Percentiles rank a stretch among this genome's conserved stretches.
These are phyloP conservation scores for Arachis stenosperma DNA, from an alignment of 306 rosid species.

Conservation along the genomic window DNA sequence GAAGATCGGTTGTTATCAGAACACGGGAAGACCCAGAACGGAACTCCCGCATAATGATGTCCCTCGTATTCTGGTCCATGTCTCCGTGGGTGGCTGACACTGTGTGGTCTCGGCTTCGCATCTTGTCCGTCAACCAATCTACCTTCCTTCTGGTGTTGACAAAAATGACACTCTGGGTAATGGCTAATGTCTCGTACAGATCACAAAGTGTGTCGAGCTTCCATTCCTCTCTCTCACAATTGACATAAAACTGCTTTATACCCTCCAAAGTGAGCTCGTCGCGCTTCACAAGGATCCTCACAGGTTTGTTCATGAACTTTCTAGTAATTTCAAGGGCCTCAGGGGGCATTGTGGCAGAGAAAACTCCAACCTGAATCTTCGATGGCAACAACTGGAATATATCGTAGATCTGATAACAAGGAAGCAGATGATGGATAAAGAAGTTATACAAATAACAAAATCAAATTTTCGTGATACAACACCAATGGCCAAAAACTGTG, in stretches of 20 bases:
- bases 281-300: conserved; percentile 88
- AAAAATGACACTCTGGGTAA: conserved; percentile 84
- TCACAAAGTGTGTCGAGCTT: conserved; percentile 82
- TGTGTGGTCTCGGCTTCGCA: conserved; percentile 83
- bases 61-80: conserved; percentile 90
- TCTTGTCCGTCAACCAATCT: conserved; percentile 87
- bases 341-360: conserved; percentile 89
- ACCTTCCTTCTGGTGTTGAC: conserved; percentile 89
- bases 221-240: conserved; percentile 79
- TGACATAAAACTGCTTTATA: conserved; percentile 76
- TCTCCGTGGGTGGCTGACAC: conserved; percentile 91
- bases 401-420: conserved; percentile 68
- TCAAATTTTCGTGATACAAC: neutral
- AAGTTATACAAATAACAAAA: neutral
- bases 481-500: neutral
- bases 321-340: conserved; percentile 89
- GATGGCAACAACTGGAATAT: conserved; percentile 76
- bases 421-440: conserved; percentile 27
- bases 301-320: conserved; percentile 85
- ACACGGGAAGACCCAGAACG: conserved; percentile 88
- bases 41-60: conserved; percentile 86
- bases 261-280: conserved; percentile 89
- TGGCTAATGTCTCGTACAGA: conserved; percentile 75
- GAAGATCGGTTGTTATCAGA: conserved; percentile 71
- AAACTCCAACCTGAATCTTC: conserved; percentile 81